Base-by-base conservation (phyloP, 106 monocot genomes). In the Dioscorea dumetorum region DNA sequence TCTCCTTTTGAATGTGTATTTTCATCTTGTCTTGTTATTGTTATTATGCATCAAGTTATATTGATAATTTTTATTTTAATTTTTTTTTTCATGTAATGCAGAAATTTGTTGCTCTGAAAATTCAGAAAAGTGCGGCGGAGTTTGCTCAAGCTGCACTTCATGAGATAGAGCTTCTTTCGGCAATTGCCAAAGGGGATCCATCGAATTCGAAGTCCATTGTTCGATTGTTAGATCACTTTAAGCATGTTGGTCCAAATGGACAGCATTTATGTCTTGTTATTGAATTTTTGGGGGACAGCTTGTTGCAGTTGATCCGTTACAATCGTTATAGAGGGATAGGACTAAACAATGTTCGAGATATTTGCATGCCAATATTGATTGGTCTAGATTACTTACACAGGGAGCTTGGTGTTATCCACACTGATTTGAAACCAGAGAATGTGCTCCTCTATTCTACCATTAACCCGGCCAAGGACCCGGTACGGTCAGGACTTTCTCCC, bases 361-460 rank as follows among this genome's bases (percentile, higher is more conserved):
- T 97, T 15, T 97, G 88, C 72, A 76, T 24, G 54, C 89, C 84
- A n/a, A 78, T 97, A 13, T 77, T 97, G 70, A 67, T 80, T 2
- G 88, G 86, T 24, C 88, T 97, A 61, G 84, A 97, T 76, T 89
- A 91, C 76, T 69, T 97, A 64, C 95, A 97, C 70, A 78, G 77
- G 22, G 80, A 89, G 61, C 73, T 89, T 28, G 82, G 91, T 50
- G 80, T 97, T 24, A 87, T 97, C 51, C 97, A 97, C 78, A 68
- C 89, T 0, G 97, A 97, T 77, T 70, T 97, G 57, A 97, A 97
- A 66, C 95, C 82, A 1, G 95, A 97, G 71, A 97, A 97, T 84
- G 76, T 92, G 54, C 88, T 97, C 71, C 88, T 97, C 51, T 34
- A 84, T 58, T 89, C 92, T 24, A 82, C 92, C 13, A 89, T 97